Evolutionary conservation across 1,284 basidiomycete genomes (phyloP), one percentile per base, ranked within the genome.

Genomic region (Cutaneotrichosporon dermatis): DNA sequence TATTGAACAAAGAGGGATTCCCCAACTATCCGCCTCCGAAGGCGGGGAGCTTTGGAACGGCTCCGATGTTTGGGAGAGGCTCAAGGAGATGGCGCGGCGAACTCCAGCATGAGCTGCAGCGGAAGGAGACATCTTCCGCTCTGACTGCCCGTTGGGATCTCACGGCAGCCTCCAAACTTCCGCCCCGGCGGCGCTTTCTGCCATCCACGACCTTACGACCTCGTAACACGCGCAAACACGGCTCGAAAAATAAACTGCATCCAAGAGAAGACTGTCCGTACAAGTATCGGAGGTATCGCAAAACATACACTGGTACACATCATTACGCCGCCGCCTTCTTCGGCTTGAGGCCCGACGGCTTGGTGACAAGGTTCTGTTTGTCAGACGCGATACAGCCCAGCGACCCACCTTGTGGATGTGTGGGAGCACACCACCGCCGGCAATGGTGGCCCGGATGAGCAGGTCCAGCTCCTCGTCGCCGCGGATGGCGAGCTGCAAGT

Each of bases 351-450:
- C 43, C 43, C 25, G 58, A 44, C 7, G 57, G 60, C 59, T 64
- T 64, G 41, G 66, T 65, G 34, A 74, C 65, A 55, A 75, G 68
- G 42, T 66, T 66, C 72, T 74, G 49, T 7, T 25, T n/a, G 51
- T 61, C 43, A 64, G 59, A 36, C 16, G 7, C 4, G 35, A 13
- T 16, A 10, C 16, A 13, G 6, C 1, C 37, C 10, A 5, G 6
- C 15, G 16, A 44, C 75, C 25, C 43, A 76, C 77, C 86, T 95
- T 95, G 85, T 97, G 92, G 74, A 97, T 97, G 82, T 96, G 94
- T 11, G 93, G 93, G 67, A 97, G 77, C 3, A 97, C 93, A 83
- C 93, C 92, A 81, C 89, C 88, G 62, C 90, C 90, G 12, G 83
- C 81, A 60, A 84, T 83, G 43, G 82, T 83, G 48, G 82, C 82